Evolutionary conservation across 345 rosid genomes (phyloP).

Genomic region (Eucalyptus marginata): DNA sequence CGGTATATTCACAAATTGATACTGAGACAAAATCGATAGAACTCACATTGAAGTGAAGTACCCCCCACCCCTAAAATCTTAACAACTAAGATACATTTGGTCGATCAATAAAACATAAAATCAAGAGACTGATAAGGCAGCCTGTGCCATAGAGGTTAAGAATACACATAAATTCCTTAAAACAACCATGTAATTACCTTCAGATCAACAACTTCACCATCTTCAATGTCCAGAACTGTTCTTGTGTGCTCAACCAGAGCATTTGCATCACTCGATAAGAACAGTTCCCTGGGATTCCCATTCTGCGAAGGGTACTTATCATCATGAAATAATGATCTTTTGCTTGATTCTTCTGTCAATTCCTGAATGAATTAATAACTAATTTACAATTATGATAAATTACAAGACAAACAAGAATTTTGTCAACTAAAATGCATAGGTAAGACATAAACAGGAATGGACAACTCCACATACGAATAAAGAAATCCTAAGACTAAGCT

Average conservation of each 20-base stretch:
- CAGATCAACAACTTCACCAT: constrained; percentile 77
- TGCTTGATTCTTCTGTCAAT: constrained; percentile 24
- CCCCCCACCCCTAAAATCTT: not conserved
- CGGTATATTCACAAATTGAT: not conserved
- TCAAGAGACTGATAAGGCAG: not conserved
- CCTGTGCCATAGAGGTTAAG: not conserved
- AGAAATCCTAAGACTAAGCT: not conserved
- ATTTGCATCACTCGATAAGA: constrained; percentile 77
- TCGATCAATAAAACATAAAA: not conserved
- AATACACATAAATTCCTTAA: not conserved
- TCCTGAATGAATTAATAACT: constrained; percentile 26
- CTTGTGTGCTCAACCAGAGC: constrained; percentile 93
- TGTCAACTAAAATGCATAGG: not conserved
- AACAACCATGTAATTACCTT: constrained; percentile 34
- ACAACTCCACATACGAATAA: not conserved
- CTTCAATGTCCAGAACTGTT: constrained; percentile 84
- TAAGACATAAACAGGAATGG: not conserved
- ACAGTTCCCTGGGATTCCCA: constrained; percentile 70
- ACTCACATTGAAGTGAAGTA: not conserved
- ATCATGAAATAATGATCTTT: constrained; percentile 49
- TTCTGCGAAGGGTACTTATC: constrained; percentile 44
- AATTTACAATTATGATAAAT: not conserved
- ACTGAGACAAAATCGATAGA: not conserved
- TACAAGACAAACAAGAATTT: not conserved
- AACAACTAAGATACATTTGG: not conserved